phyloP scores from a whole-genome alignment of 768 basidiomycete species.

The Podaxis sp. region DNA sequence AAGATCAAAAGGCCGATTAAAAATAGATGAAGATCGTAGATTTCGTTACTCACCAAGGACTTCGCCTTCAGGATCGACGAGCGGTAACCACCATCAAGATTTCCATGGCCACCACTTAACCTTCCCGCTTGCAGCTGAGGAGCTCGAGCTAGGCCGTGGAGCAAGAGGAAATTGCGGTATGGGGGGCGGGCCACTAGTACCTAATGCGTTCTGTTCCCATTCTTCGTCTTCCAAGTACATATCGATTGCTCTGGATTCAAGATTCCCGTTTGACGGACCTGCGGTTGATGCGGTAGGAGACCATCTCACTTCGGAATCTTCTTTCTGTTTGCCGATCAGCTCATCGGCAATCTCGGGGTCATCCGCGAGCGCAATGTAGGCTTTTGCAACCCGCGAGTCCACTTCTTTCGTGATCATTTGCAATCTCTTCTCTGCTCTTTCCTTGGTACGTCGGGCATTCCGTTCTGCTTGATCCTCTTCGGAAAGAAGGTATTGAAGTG shows the following conservation, averaged over 20 bases:
- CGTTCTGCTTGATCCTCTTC: constrained; percentile 30
- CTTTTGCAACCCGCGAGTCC: constrained; percentile 64
- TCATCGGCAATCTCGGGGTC: constrained; percentile 28
- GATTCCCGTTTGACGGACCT: background rate
- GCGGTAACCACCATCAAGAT: background rate
- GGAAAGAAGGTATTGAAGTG: constrained; percentile 18
- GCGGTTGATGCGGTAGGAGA: background rate
- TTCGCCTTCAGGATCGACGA: no score
- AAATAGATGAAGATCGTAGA: background rate
- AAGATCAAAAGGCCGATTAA: background rate
- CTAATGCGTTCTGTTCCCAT: constrained; percentile 9
- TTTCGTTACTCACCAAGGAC: background rate
- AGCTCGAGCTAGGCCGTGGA: background rate
- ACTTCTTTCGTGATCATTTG: constrained; percentile 68
- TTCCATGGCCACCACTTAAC: constrained; percentile 10
- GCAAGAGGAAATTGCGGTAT: constrained; percentile 1
- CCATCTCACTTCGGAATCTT: constrained; percentile 10
- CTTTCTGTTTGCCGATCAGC: constrained; percentile 31
- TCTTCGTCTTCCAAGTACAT: constrained; percentile 17
- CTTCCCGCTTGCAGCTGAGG: background rate
- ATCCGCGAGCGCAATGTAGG: constrained; percentile 69
- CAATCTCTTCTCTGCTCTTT: constrained; percentile 57
- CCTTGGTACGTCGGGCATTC: constrained; percentile 43
- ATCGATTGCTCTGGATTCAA: constrained; percentile 9
- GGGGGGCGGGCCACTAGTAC: background rate